Evolutionary conservation across 257 asterid species (phyloP), one percentile per base, ranked within the genome.

Genomic region (Scutellaria baicalensis): DNA sequence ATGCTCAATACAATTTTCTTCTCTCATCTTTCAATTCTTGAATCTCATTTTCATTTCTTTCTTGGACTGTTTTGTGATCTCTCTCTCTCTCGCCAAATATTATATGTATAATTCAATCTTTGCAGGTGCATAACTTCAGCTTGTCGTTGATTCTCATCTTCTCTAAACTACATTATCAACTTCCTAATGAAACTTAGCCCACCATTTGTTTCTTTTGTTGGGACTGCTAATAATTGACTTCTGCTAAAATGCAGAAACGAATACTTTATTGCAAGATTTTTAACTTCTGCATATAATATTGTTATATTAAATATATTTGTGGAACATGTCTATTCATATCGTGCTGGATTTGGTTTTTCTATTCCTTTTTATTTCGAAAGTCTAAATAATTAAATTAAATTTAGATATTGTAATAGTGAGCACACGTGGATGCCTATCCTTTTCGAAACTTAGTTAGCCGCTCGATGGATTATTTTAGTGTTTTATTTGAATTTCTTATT

Each of bases 351-450:
- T 39, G 55, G 33, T 18, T 17, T 21, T 44, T 44, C 17, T 5
- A 4, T 20, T 36, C 9, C 1, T 1, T 60, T 43, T 33, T n/a
- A 13, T n/a, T 51, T 49, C 7, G 21, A 47, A 72, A 45, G 76
- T 43, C 44, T 36, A 47, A 5, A 59, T 57, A 40, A 18, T 9
- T 49, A 5, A 16, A 8, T 35, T 7, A 1, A 20, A 27, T 59
- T 50, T 57, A 38, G 14, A 78, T 56, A 68, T 59, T 63, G 43
- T 17, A 39, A n/a, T 20, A 8, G 57, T 65, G 45, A 6, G 54
- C 74, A 70, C 78, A 68, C 66, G 73, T 80, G 71, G 77, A 82
- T 77, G 84, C 51, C 75, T 71, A 74, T 81, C 77, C 68, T 48
- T 31, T 42, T 40, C 8, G 60, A 61, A 27, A 44, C 63, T n/a